These are phyloP conservation scores for Candida ipomoeae DNA, from an alignment of 805 yeast genomes.

Conservation along the genomic window DNA sequence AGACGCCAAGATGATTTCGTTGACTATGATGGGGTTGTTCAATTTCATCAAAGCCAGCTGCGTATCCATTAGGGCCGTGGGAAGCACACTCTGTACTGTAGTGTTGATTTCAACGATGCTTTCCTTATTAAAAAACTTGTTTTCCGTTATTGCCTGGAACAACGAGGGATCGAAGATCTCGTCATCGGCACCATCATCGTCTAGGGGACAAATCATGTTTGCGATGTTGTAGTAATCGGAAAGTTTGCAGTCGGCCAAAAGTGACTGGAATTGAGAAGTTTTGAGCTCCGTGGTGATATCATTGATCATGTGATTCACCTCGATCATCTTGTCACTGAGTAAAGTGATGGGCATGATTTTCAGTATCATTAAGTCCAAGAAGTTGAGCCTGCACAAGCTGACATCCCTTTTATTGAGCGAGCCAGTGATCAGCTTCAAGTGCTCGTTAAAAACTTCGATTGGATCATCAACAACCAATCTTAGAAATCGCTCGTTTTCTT, in stretches of 20 bases:
- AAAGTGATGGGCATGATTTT: constrained; percentile 47
- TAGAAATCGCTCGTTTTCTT: constrained; percentile 34
- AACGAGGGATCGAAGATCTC: constrained; percentile 56
- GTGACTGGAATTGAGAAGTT: constrained; percentile 41
- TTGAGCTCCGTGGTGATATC: constrained; percentile 37
- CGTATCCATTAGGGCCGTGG: constrained; percentile 56
- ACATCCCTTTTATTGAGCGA: constrained; percentile 29
- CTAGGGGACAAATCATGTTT: constrained; percentile 67
- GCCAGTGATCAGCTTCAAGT: constrained; percentile 25
- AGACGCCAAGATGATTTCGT: constrained; percentile 49
- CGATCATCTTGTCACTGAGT: constrained; percentile 35
- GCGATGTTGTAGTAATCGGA: constrained; percentile 59
- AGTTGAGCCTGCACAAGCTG: constrained; percentile 50
- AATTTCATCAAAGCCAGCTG: constrained; percentile 56
- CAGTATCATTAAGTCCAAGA: constrained; percentile 53
- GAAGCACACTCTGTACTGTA: constrained; percentile 49
- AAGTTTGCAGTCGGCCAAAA: constrained; percentile 51
- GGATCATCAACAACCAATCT: constrained; percentile 46
- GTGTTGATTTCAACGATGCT: constrained; percentile 41
- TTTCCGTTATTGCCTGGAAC: constrained; percentile 63
- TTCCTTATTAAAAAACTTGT: constrained; percentile 48
- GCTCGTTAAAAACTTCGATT: constrained; percentile 34
- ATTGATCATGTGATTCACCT: constrained; percentile 32
- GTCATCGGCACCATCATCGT: constrained; percentile 56
- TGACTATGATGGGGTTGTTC: constrained; percentile 60